Conservation (phyloP, 345 rosid genomes). For the Iberis pinnata region DNA sequence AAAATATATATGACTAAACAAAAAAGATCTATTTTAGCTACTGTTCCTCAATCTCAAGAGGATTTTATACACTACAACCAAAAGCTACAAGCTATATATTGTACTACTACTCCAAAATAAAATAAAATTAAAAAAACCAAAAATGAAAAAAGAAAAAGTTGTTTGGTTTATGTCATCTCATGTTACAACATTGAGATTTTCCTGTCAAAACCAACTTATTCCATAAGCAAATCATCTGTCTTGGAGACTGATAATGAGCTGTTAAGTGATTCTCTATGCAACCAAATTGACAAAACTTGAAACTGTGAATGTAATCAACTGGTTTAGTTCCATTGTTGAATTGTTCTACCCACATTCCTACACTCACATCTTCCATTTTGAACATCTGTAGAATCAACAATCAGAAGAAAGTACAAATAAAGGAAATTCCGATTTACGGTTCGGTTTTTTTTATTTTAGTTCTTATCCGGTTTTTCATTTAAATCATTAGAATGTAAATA, state of each 20-base stretch:
- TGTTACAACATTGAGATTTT: slow-evolving; percentile 62
- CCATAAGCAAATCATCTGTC: slow-evolving; percentile 89
- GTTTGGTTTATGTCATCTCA: slow-evolving; percentile 43
- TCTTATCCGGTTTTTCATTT: too few relatives aligned
- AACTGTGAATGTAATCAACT: slow-evolving; percentile 59
- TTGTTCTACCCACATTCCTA: slow-evolving; percentile 95
- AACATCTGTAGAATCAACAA: slow-evolving; percentile 49
- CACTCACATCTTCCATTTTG: slow-evolving; percentile 97
- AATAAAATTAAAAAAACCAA: too few relatives aligned
- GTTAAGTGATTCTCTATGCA: slow-evolving; percentile 70
- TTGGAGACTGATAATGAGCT: slow-evolving; percentile 83
- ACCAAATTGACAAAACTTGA: slow-evolving; percentile 78
- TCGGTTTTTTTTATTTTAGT: too few relatives aligned
- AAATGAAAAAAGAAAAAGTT: background rate
- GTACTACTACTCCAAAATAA: too few relatives aligned
- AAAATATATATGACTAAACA: too few relatives aligned
- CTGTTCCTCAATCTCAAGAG: too few relatives aligned
- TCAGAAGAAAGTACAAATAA: too few relatives aligned
- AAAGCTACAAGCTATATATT: too few relatives aligned
- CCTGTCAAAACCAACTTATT: slow-evolving; percentile 47
- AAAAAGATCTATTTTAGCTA: too few relatives aligned
- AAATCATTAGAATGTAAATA: too few relatives aligned
- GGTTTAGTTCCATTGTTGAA: slow-evolving; percentile 59
- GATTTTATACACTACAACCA: too few relatives aligned
- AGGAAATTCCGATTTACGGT: too few relatives aligned